phyloP scores from a whole-genome alignment of 352 stramenopile genomes.

The Pythium dissimile region DNA sequence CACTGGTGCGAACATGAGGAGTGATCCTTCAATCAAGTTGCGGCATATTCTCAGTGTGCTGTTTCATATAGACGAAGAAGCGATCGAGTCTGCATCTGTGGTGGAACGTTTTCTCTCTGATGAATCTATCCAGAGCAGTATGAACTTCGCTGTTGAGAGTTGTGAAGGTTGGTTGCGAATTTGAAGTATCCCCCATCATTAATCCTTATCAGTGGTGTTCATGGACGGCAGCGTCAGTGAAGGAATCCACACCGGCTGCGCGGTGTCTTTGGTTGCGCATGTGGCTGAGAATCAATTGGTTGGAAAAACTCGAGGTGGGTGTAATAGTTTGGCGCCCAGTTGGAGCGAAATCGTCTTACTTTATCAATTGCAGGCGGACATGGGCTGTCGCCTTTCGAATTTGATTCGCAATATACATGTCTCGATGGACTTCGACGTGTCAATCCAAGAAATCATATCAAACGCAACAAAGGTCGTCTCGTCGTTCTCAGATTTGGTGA shows the following conservation, averaged over 20 bases:
- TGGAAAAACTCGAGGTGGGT: background rate
- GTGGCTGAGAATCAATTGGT: background rate
- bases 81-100: background rate
- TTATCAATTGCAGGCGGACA: slow-evolving; percentile 16
- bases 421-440: slow-evolving; percentile 36
- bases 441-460: slow-evolving; percentile 32
- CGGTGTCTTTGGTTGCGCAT: background rate
- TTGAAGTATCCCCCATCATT: too few relatives aligned
- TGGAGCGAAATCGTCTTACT: too few relatives aligned
- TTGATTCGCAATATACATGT: slow-evolving; percentile 33
- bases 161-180: background rate
- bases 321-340: too few relatives aligned
- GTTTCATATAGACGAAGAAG: background rate
- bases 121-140: background rate
- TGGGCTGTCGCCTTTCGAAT: slow-evolving; percentile 12
- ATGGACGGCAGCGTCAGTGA: background rate
- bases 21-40: background rate
- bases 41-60: too few relatives aligned
- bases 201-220: background rate
- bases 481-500: slow-evolving; percentile 28
- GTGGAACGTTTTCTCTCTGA: background rate
- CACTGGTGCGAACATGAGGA: background rate
- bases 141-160: background rate
- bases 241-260: background rate
- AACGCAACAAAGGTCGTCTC: slow-evolving; percentile 17